Evolutionary conservation across 148 eudicot species (phyloP).

Genomic region (Persicaria maculosa): DNA sequence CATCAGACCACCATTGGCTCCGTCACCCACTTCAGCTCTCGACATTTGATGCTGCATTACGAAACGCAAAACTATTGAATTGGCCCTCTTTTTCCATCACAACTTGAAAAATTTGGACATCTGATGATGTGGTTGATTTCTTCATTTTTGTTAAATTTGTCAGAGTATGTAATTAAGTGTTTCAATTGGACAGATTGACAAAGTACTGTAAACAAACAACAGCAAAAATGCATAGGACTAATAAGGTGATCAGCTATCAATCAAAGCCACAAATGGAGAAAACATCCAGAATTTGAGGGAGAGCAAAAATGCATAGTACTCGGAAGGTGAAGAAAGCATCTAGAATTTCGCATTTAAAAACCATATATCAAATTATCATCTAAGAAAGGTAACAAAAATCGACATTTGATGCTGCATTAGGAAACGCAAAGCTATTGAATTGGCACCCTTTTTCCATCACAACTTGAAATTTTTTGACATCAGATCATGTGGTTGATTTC

Average conservation of each 20-base stretch:
- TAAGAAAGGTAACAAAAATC: background rate
- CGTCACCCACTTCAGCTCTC: background rate
- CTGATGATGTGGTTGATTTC: background rate
- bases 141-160: background rate
- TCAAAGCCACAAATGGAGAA: too few species aligned
- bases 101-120: background rate
- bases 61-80: too few species aligned
- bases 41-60: conserved; percentile 4
- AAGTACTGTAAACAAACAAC: too few species aligned
- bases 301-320: too few species aligned
- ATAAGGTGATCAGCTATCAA: too few species aligned
- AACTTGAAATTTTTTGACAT: too few species aligned
- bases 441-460: too few species aligned
- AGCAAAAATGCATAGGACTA: background rate
- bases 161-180: background rate
- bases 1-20: background rate
- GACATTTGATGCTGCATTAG: conserved; percentile 1
- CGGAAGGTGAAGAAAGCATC: background rate
- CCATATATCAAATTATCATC: background rate
- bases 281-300: too few species aligned
- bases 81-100: too few species aligned
- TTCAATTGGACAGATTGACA: background rate
- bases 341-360: background rate
- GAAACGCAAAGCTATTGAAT: too few species aligned
- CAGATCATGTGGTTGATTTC: background rate